Percentiles rank a stretch among this genome's conserved stretches.
Evolutionary conservation across 2,329 filamentous ascomycete genomes (phyloP).

Genomic region (Paecilomyces dactylethromorphus): DNA sequence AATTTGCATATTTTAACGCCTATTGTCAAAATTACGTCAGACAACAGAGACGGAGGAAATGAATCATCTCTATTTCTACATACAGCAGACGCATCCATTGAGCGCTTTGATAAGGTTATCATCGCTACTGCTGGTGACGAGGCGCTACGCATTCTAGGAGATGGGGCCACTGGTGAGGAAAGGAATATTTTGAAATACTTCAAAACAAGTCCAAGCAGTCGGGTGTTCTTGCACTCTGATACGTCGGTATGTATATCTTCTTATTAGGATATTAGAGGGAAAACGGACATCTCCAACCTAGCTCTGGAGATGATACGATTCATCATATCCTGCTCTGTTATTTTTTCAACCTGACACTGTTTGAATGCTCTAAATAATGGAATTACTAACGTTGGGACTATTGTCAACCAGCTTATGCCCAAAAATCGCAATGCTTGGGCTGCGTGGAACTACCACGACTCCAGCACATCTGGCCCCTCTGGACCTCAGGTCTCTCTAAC

Average conservation of each 20-base stretch:
- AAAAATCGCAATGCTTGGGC: neutral
- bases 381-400: neutral
- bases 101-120: neutral
- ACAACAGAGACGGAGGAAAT: neutral
- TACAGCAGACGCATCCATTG: neutral
- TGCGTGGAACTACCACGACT: neutral
- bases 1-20: neutral
- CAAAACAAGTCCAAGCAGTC: neutral
- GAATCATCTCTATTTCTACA: neutral
- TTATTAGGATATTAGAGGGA: no score
- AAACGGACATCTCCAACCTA: no score
- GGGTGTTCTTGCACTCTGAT: neutral
- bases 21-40: neutral
- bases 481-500: neutral
- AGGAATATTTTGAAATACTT: neutral
- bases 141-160: neutral
- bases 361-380: no score
- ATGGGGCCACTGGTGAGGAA: neutral
- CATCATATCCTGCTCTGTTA: no score
- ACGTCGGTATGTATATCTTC: neutral
- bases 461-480: neutral
- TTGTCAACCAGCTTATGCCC: neutral
- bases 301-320: no score
- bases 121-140: neutral
- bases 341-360: no score